These are phyloP conservation scores for Gastrodia elata DNA, from an alignment of 106 monocot species.

Conservation along the genomic window DNA sequence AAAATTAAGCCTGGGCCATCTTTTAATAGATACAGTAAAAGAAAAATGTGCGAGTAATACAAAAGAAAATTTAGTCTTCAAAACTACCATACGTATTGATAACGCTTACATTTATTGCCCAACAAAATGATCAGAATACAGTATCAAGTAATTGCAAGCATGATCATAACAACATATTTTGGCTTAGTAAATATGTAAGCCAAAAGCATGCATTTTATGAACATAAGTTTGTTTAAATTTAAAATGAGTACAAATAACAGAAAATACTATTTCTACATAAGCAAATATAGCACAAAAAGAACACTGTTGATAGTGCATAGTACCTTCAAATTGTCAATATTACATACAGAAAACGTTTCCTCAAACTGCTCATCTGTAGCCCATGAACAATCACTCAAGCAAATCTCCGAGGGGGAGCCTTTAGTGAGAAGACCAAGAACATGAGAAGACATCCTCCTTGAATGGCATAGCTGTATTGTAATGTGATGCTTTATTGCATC, in stretches of 20 bases:
- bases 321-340: constrained; percentile 46
- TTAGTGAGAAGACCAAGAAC: constrained; percentile 34
- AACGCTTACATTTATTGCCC: background rate
- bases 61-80: background rate
- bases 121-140: background rate
- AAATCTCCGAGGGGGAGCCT: constrained; percentile 31
- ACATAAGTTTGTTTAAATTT: background rate
- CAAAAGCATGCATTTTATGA: background rate
- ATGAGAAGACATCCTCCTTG: constrained; percentile 50
- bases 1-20: background rate
- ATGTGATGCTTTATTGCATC: constrained; percentile 32
- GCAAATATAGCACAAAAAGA: background rate
- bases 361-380: constrained; percentile 42
- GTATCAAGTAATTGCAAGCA: too few species aligned
- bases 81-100: background rate
- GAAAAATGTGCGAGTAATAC: background rate
- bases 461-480: constrained; percentile 23
- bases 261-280: background rate
- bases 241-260: background rate
- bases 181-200: background rate
- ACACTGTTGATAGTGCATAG: background rate
- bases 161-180: too few species aligned
- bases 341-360: constrained; percentile 27
- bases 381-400: constrained; percentile 66
- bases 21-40: background rate